phyloP scores from a whole-genome alignment of 371 early-diverging fungal genomes.

The Mortierella sp. region DNA sequence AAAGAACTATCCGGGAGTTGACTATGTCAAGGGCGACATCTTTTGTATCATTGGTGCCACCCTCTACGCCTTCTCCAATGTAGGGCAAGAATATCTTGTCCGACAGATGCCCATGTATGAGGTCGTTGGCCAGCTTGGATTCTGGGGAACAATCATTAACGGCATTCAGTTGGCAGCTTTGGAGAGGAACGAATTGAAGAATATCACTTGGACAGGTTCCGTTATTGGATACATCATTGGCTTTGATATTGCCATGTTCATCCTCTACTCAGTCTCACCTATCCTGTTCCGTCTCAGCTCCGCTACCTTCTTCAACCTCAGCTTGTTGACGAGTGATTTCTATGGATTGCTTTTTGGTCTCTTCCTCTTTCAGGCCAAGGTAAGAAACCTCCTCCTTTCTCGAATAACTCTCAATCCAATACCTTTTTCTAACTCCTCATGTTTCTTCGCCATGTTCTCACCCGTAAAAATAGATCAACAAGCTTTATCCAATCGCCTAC shows the following conservation, averaged over 20 bases:
- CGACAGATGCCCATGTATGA: conserved; percentile 78
- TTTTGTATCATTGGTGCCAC: conserved; percentile 80
- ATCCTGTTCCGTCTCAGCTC: conserved; percentile 76
- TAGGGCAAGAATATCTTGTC: conserved; percentile 76
- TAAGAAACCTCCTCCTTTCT: conserved; percentile 24
- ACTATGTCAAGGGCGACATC: conserved; percentile 76
- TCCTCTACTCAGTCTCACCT: conserved; percentile 76
- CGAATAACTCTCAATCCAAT: neutral
- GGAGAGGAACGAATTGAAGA: conserved; percentile 65
- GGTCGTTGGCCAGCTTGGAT: conserved; percentile 77
- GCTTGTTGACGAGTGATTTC: conserved; percentile 82
- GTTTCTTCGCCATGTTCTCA: neutral
- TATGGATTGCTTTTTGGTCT: conserved; percentile 80
- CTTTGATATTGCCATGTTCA: conserved; percentile 76
- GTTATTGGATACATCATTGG: conserved; percentile 70
- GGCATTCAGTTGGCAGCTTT: conserved; percentile 75
- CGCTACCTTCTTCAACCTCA: conserved; percentile 83
- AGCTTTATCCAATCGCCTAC: conserved; percentile 76
- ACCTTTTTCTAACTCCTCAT: neutral
- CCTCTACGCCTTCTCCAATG: conserved; percentile 78
- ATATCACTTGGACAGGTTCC: conserved; percentile 59
- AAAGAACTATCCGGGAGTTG: conserved; percentile 57
- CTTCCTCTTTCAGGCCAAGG: conserved; percentile 70
- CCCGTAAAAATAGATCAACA: conserved; percentile 54
- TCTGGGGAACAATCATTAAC: conserved; percentile 79